Base-by-base conservation (phyloP, 495 filamentous ascomycete species). In the Cercophora sp. region DNA sequence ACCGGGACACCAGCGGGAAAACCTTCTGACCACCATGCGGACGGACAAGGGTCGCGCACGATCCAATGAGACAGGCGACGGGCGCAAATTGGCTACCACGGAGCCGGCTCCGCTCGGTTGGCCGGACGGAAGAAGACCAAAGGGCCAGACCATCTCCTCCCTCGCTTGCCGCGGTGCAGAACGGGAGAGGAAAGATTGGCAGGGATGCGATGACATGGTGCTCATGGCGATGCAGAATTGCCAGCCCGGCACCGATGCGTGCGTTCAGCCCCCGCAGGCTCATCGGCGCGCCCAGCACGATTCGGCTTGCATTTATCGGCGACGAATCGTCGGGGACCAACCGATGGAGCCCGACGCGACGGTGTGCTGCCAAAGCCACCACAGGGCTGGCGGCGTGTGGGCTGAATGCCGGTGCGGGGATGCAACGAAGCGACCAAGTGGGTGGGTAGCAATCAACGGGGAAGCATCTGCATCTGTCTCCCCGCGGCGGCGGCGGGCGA, bases 361-460 rank as follows among this genome's bases (percentile, higher is more conserved):
- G 29, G 6, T 32, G 29, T 32, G 29, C 8, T 32, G 29, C 29
- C 29, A 32, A 6, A 32, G 29, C 29, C 29, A 32, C 8, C 8
- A 13, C 29, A 32, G 13, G 29, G 29, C 29, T 32, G 29, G 29
- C 29, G 6, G 6, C 8, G 29, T 32, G n/a, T n/a, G 40, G 41
- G 41, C 41, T 44, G 41, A 44, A 39, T 39, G 36, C 36, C 36
- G 36, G 36, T 39, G 36, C 36, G 36, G 36, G 34, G 36, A 19
- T 39, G 36, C 22, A 19, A 39, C 22, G 36, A 19, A 4, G 34
- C 19, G 29, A n/a, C n/a, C n/a, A n/a, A n/a, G n/a, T n/a, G n/a
- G n/a, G n/a, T n/a, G n/a, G n/a, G n/a, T n/a, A n/a, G n/a, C n/a
- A n/a, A n/a, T n/a, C n/a, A n/a, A n/a, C n/a, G n/a, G n/a, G n/a